Conservation (phyloP, 2,329 filamentous ascomycete genomes). For the Pseudodiploospora longispora region DNA sequence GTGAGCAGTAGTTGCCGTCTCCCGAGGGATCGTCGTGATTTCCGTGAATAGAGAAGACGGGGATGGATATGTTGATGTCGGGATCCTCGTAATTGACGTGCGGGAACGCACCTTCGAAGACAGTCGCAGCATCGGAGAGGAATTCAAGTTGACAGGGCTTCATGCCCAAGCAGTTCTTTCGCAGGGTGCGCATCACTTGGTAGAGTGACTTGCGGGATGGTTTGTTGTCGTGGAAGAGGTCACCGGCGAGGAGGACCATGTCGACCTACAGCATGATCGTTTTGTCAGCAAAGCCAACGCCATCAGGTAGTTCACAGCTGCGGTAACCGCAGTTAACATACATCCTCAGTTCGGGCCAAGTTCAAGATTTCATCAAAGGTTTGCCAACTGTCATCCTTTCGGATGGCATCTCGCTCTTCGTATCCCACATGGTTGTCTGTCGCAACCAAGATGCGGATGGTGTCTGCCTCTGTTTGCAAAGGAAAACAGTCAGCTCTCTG, state of each 20-base stretch:
- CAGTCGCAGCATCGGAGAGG: conserved; percentile 83
- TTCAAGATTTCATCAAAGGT: conserved; percentile 94
- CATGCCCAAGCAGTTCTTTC: conserved; percentile 89
- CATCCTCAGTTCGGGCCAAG: conserved; percentile 76
- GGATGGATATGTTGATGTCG: conserved; percentile 94
- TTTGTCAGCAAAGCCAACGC: background rate
- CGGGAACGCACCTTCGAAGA: conserved; percentile 82
- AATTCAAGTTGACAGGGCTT: conserved; percentile 95
- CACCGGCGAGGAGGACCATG: conserved; percentile 91
- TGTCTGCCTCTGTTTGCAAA: conserved; percentile 54
- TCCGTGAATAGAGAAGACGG: conserved; percentile 95
- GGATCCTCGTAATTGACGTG: conserved; percentile 97
- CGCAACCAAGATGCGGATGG: conserved; percentile 86
- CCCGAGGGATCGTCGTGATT: conserved; percentile 99
- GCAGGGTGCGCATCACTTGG: conserved; percentile 90
- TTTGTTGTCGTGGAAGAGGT: conserved; percentile 97
- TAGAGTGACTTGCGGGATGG: conserved; percentile 93
- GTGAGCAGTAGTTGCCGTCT: conserved; percentile 81
- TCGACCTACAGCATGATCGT: conserved; percentile 51
- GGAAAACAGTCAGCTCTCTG: no score
- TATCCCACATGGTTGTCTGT: conserved; percentile 98
- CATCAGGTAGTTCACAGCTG: background rate
- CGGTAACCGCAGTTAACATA: conserved; percentile 18
- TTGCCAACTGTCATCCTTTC: conserved; percentile 95
- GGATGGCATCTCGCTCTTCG: conserved; percentile 83